Conservation (phyloP, 805 yeast genomes). For the Pichia exigua region DNA sequence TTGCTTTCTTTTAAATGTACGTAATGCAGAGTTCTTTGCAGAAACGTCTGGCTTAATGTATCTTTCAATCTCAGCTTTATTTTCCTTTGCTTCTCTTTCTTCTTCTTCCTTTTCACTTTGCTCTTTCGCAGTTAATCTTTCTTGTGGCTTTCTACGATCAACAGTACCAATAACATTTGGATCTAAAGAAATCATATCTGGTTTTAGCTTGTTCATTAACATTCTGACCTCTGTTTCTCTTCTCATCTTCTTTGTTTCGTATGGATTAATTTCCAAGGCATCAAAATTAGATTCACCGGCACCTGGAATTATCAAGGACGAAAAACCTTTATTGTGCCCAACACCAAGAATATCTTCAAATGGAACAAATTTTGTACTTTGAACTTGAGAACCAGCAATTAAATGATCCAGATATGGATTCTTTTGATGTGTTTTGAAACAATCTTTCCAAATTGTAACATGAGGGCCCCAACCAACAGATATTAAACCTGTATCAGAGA, state of each 20-base stretch:
- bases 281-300: conserved; percentile 98
- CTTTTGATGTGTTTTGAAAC: conserved; percentile 56
- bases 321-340: conserved; percentile 72
- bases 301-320: conserved; percentile 90
- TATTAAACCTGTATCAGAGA: conserved; percentile 81
- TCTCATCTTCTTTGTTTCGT: conserved; percentile 84
- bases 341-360: conserved; percentile 93
- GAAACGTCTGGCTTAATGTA: conserved; percentile 60
- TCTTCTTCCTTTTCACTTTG: conserved; percentile 34
- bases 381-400: conserved; percentile 68
- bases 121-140: conserved; percentile 59
- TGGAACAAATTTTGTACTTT: conserved; percentile 71
- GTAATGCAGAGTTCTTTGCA: conserved; percentile 76
- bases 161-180: conserved; percentile 83
- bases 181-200: conserved; percentile 88
- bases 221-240: conserved; percentile 86
- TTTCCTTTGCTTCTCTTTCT: conserved; percentile 27
- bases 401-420: conserved; percentile 91
- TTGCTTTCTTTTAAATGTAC: conserved; percentile 76
- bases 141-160: conserved; percentile 55
- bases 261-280: conserved; percentile 89
- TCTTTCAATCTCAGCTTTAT: conserved; percentile 42
- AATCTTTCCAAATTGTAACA: conserved; percentile 89
- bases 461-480: conserved; percentile 96
- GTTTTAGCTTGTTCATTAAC: conserved; percentile 77